Base-by-base conservation (phyloP, 2,329 filamentous ascomycete genomes). In the Coniosporium tulheliwenetii region DNA sequence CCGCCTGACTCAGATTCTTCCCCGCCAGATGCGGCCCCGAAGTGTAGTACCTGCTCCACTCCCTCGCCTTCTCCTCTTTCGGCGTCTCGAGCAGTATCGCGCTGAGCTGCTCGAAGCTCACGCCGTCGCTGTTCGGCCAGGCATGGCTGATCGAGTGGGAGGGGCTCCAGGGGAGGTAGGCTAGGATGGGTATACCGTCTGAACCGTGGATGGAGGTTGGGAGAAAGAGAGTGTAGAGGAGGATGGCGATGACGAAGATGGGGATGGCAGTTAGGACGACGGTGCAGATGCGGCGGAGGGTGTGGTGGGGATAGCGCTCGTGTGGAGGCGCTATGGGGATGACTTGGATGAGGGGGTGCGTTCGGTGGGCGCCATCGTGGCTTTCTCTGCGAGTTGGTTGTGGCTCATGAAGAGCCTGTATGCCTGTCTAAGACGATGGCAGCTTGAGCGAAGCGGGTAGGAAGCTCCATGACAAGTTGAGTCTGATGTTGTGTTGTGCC, bases 321-420 rank as follows among this genome's bases (percentile, higher is more conserved):
- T 65, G 65, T 44, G 65, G 63, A 45, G 70, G 57, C 43, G 66
- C 66, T 49, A 79, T 65, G 13, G 55, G 69, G 44, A 83, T 73
- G 39, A 72, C 77, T 50, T 76, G 68, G 45, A 85, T 70, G 50
- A 85, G 68, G 81, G 80, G 39, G 78, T 81, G 42, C 65, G 66
- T 63, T 85, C 79, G 56, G 65, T 57, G 30, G 59, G 51, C 52
- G 61, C 52, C 64, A 66, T 67, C 47, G 43, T 54, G 19, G 19
- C 19, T 26, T 26, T 26, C 19, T 26, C 19, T 26, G 19, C 19
- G 4, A 26, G 19, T 26, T 26, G 19, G 19, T 26, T 26, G 19
- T 26, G 19, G 19, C 19, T 26, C 19, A 26, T 26, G 19, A 7
- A 7, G 7, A 26, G 19, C 19, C 7, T 26, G 4, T 26, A 26